Base-by-base conservation (phyloP, 768 basidiomycete genomes). In the Auricularia sp. region DNA sequence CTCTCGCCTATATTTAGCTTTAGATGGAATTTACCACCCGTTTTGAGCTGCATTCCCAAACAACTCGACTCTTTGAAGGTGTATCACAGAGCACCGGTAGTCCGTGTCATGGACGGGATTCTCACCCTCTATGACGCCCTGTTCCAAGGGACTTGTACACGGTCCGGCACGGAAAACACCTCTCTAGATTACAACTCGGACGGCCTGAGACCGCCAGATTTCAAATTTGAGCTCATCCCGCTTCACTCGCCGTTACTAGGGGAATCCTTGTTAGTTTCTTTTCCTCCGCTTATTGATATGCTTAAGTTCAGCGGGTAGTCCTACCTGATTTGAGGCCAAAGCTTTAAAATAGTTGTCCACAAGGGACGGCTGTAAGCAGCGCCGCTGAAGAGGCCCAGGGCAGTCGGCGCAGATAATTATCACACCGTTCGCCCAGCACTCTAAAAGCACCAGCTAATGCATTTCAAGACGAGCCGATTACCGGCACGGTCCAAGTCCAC, bases 181-280 rank as follows among this genome's bases (percentile, higher is more conserved):
- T 88, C 86, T 88, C 82, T 82, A 87, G 84, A 85, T 84, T 86
- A 86, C 85, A 86, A 85, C 82, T 85, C 83, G 83, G 82, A 82
- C 80, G 69, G 75, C 78, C 78, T 58, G 76, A 76, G 79, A 77
- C 80, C 72, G 79, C 81, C 86, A 86, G 86, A 86, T 87, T 87
- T 81, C 78, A 86, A 87, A 86, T 85, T 87, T 87, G 86, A 87
- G 86, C 85, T 86, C 77, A 83, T 88, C 85, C 86, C 83, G 78
- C 83, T 88, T 87, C 87, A 86, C 87, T 88, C 83, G 85, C 86
- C 85, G 87, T 85, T 88, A 88, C 87, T 87, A 85, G 81, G 85
- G 87, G 84, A 88, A 88, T 87, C 87, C 86, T 86, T 83, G 87
- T 88, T 88, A 87, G 85, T 89, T 89, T 87, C 87, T 89, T 89